Evolutionary conservation across 2,329 filamentous ascomycete species (phyloP).

Genomic region (Xylariaceae sp.): DNA sequence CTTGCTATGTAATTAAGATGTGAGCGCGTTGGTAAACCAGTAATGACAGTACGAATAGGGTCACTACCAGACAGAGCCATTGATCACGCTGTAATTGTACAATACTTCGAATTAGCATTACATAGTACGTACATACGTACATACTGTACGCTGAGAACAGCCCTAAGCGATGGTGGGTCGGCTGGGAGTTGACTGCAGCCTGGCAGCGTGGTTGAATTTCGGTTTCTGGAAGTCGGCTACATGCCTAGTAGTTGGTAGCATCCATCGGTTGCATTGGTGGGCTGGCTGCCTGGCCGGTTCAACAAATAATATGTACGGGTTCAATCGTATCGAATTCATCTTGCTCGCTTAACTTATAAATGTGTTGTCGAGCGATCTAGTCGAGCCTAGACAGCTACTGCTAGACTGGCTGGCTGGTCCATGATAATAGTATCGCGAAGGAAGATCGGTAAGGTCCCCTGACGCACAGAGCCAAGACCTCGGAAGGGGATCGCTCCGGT

Average conservation of each 20-base stretch:
- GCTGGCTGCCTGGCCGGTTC: not conserved
- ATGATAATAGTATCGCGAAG: too few relatives aligned
- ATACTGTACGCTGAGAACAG: not conserved
- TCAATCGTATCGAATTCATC: not conserved
- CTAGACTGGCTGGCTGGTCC: too few relatives aligned
- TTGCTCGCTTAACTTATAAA: not conserved
- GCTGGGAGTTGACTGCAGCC: not conserved
- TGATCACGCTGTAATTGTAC: not conserved
- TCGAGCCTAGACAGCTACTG: too few relatives aligned
- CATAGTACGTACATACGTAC: too few relatives aligned
- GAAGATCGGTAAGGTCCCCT: too few relatives aligned
- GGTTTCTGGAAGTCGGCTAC: not conserved
- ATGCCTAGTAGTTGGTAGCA: too few relatives aligned
- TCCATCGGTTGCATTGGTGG: not conserved
- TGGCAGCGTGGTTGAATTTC: not conserved
- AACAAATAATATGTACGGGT: not conserved
- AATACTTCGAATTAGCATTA: not conserved
- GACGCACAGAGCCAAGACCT: not conserved
- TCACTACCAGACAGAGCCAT: not conserved
- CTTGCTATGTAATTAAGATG: not conserved
- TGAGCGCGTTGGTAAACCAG: not conserved
- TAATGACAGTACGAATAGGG: not conserved
- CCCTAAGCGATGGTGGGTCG: not conserved
- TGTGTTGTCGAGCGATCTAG: not conserved
- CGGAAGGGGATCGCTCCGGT: not conserved